Evolutionary conservation across 192 early-diverging fungal species (phyloP).

Genomic region (Diversispora epigaea): DNA sequence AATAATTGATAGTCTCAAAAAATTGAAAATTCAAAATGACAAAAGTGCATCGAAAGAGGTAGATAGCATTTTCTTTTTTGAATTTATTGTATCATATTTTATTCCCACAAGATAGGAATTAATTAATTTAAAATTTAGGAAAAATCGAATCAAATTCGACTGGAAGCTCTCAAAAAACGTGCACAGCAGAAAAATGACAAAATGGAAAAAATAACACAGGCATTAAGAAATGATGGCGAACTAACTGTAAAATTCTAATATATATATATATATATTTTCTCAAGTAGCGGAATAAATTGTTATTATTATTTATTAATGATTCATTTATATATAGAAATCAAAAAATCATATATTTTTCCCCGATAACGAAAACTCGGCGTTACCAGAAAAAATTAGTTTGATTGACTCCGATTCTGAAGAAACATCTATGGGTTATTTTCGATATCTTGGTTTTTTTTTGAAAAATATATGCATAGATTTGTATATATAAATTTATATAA

Average conservation of each 20-base stretch:
- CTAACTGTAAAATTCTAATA: background rate
- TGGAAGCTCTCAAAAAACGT: constrained; percentile 30
- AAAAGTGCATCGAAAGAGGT: background rate
- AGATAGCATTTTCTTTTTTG: too few species aligned
- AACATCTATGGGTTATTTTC: too few species aligned
- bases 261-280: too few species aligned
- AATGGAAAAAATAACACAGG: constrained; percentile 29
- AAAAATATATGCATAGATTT: background rate
- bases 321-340: too few species aligned
- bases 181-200: constrained; percentile 25
- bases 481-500: background rate
- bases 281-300: too few species aligned
- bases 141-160: constrained; percentile 33
- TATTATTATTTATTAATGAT: too few species aligned
- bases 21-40: background rate
- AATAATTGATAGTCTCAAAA: constrained; percentile 8
- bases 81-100: too few species aligned
- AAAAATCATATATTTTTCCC: too few species aligned
- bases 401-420: too few species aligned
- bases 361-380: too few species aligned
- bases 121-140: constrained; percentile 14
- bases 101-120: background rate
- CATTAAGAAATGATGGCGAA: constrained; percentile 13
- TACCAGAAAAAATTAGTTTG: too few species aligned
- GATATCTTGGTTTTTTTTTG: background rate